Evolutionary conservation across 1,284 basidiomycete species (phyloP).

Genomic region (Meripilus lineatus): DNA sequence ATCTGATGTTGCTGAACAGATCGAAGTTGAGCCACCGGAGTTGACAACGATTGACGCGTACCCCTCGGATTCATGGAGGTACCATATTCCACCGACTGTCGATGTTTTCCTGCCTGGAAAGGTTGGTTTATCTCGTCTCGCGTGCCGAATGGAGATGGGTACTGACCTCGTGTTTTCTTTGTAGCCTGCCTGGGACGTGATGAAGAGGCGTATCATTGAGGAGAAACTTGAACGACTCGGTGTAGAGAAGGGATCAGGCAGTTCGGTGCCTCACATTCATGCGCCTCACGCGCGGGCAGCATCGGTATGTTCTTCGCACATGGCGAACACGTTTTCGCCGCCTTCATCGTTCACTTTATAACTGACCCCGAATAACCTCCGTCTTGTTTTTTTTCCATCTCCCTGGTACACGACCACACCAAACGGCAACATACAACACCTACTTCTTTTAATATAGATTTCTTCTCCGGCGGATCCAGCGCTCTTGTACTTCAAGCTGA

Average conservation of each 20-base stretch:
- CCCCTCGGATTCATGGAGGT: constrained; percentile 57
- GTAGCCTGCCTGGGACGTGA: constrained; percentile 66
- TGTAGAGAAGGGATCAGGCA: constrained; percentile 62
- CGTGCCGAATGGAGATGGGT: neutral
- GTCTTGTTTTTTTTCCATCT: constrained; percentile 6
- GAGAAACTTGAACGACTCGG: constrained; percentile 75
- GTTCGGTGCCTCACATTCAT: constrained; percentile 52
- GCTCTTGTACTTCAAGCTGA: constrained; percentile 72
- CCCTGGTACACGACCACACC: neutral
- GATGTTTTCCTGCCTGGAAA: constrained; percentile 81
- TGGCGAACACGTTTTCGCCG: constrained; percentile 9
- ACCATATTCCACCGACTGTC: constrained; percentile 53
- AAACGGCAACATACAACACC: too few relatives aligned
- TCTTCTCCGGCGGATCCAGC: constrained; percentile 81
- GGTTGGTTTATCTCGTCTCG: constrained; percentile 36
- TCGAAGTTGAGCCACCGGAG: constrained; percentile 39
- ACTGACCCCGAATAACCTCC: too few relatives aligned
- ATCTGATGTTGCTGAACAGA: constrained; percentile 35
- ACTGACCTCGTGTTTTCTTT: constrained; percentile 7
- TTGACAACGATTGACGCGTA: constrained; percentile 47
- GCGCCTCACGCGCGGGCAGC: constrained; percentile 74
- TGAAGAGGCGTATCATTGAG: constrained; percentile 68
- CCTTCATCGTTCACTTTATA: constrained; percentile 4
- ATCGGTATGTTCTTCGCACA: constrained; percentile 48
- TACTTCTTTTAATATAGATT: constrained; percentile 44